A percentile compares a stretch with the other conserved stretches of the same genome.
phyloP scores from a whole-genome alignment of 2,329 filamentous ascomycete species.

The Erysiphe neolycopersici region DNA sequence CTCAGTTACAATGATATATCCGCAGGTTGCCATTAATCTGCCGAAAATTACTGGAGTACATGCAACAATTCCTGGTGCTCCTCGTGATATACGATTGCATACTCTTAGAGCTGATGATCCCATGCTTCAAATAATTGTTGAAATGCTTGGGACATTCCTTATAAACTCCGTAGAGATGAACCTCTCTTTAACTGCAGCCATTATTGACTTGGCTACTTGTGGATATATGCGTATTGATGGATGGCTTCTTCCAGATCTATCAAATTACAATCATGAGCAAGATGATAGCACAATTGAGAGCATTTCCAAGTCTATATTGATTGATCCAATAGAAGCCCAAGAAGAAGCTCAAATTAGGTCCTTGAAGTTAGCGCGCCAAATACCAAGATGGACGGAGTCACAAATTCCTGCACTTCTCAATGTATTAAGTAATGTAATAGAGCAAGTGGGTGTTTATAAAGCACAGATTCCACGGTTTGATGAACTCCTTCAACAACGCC shows the following conservation, averaged over 20 bases:
- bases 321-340: conserved; percentile 12
- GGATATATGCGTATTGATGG: conserved; percentile 64
- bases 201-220: conserved; percentile 62
- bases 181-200: conserved; percentile 55
- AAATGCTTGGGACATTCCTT: conserved; percentile 56
- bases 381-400: conserved; percentile 25
- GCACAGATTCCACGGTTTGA: conserved; percentile 44
- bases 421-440: conserved; percentile 30
- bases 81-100: conserved; percentile 32
- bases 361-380: conserved; percentile 24
- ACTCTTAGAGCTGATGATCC: conserved; percentile 35
- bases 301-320: conserved; percentile 2
- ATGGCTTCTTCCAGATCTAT: conserved; percentile 61
- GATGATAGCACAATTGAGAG: conserved; percentile 18
- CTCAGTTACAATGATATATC: conserved; percentile 38
- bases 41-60: conserved; percentile 19
- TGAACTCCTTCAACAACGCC: conserved; percentile 37
- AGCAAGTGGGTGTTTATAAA: conserved; percentile 35
- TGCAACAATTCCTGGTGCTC: conserved; percentile 29
- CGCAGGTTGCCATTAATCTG: conserved; percentile 25
- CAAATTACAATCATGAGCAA: conserved; percentile 30
- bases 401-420: conserved; percentile 26
- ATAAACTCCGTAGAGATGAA: conserved; percentile 82
- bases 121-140: conserved; percentile 36
- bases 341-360: conserved; percentile 21